A percentile compares a stretch with the other conserved stretches of the same genome.
Conservation (phyloP, 2,329 filamentous ascomycete genomes). For the Xylaria sp. region DNA sequence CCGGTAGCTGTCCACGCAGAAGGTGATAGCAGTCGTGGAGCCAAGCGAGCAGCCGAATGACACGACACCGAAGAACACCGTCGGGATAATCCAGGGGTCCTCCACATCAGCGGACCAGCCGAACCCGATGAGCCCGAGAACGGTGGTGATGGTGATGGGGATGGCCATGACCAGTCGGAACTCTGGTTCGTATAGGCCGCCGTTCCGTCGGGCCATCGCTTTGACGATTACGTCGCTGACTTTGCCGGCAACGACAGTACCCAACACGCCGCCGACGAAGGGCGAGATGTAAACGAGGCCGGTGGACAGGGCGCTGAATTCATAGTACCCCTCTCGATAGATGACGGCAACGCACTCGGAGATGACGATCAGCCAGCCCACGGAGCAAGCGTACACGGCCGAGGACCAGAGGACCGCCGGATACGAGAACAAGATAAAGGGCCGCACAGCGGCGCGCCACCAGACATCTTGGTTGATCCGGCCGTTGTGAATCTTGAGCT, state of each 20-base stretch:
- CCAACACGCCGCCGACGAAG: slow-evolving; percentile 85
- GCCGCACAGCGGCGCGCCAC: slow-evolving; percentile 76
- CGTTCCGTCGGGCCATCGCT: slow-evolving; percentile 81
- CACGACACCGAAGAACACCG: slow-evolving; percentile 88
- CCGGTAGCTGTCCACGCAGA: slow-evolving; percentile 90
- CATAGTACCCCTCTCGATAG: slow-evolving; percentile 74
- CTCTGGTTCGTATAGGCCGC: slow-evolving; percentile 94
- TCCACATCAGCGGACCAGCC: slow-evolving; percentile 84
- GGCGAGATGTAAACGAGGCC: slow-evolving; percentile 90
- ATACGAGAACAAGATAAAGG: slow-evolving; percentile 86
- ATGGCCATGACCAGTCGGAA: slow-evolving; percentile 88
- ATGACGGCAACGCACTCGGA: slow-evolving; percentile 86
- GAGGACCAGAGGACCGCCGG: slow-evolving; percentile 89
- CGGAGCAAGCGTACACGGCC: slow-evolving; percentile 81
- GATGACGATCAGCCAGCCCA: slow-evolving; percentile 95
- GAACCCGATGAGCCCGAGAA: slow-evolving; percentile 89
- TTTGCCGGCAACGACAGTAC: slow-evolving; percentile 89
- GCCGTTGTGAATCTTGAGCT: slow-evolving; percentile 78
- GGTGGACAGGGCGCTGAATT: slow-evolving; percentile 80
- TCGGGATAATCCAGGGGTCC: slow-evolving; percentile 89
- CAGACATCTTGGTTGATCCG: slow-evolving; percentile 79
- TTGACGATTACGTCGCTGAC: slow-evolving; percentile 85
- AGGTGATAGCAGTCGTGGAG: slow-evolving; percentile 90
- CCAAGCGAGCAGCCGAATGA: slow-evolving; percentile 92
- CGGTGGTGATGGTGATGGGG: slow-evolving; percentile 78